These are phyloP conservation scores for Ceratorhiza oryzae-sativae DNA, from an alignment of 1,284 basidiomycete species.

Conservation along the genomic window DNA sequence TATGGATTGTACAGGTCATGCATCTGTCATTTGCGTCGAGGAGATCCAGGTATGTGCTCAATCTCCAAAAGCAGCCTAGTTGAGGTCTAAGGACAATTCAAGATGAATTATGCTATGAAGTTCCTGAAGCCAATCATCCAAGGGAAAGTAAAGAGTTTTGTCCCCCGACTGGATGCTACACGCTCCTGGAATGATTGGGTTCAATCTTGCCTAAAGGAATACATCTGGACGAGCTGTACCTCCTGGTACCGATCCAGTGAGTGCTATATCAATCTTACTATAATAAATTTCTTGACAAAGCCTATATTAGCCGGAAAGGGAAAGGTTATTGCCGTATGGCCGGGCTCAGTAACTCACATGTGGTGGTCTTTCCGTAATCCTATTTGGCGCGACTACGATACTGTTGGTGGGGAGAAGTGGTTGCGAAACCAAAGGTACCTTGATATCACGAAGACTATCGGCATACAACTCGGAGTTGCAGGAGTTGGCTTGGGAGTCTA, in stretches of 20 bases:
- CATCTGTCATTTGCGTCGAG: conserved; percentile 25
- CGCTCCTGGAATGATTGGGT: conserved; percentile 18
- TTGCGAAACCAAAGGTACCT: not conserved
- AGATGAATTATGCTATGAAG: conserved; percentile 27
- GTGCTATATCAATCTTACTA: not conserved
- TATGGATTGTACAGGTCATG: conserved; percentile 9
- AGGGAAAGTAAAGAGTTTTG: conserved; percentile 33
- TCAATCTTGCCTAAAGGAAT: not conserved
- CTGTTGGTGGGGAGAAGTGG: conserved; percentile 13
- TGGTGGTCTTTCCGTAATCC: conserved; percentile 4
- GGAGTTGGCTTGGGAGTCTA: not conserved
- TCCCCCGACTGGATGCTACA: not conserved
- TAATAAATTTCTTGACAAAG: not conserved
- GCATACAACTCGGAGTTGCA: not conserved
- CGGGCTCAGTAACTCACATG: not conserved
- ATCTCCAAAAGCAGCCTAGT: not conserved
- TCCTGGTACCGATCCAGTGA: conserved; percentile 9
- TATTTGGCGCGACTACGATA: conserved; percentile 8
- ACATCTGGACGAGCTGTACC: conserved; percentile 3
- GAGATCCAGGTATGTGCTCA: conserved; percentile 26
- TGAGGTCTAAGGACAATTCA: not conserved
- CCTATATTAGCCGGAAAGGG: not conserved
- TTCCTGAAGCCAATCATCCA: conserved; percentile 13
- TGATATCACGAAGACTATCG: not conserved
- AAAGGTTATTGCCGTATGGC: conserved; percentile 2